phyloP scores from a whole-genome alignment of 805 yeast species.

The Kodamaea hsintzibuensis region DNA sequence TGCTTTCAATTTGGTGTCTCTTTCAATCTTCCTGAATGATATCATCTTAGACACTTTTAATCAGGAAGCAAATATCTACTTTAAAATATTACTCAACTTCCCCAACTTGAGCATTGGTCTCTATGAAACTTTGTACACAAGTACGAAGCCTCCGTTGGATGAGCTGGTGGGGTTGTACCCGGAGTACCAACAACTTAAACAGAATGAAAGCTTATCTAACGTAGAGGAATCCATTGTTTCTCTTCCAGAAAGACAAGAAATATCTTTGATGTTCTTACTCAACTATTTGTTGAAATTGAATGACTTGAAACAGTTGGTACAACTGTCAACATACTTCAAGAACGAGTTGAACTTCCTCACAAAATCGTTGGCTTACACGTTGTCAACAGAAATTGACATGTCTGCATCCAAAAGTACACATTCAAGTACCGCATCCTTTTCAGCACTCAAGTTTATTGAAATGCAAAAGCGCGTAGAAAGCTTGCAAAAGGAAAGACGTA shows the following conservation, averaged over 20 bases:
- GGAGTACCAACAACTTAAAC: neutral
- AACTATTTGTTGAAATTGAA: constrained; percentile 23
- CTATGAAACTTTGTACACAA: constrained; percentile 10
- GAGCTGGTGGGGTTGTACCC: constrained; percentile 4
- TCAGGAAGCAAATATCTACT: constrained; percentile 24
- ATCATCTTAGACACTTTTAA: constrained; percentile 12
- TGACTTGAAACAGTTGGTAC: constrained; percentile 18
- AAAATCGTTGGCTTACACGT: constrained; percentile 20
- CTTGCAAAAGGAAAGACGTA: constrained; percentile 8
- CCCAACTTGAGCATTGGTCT: constrained; percentile 20
- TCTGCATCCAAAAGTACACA: constrained; percentile 24
- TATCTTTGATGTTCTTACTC: constrained; percentile 28
- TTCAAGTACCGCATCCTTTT: constrained; percentile 20
- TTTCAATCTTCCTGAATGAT: constrained; percentile 16
- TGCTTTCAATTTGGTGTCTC: constrained; percentile 27
- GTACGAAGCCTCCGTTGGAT: constrained; percentile 3
- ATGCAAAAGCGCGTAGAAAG: constrained; percentile 9
- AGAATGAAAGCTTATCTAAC: neutral
- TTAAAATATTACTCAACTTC: constrained; percentile 22
- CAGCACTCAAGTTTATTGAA: constrained; percentile 8
- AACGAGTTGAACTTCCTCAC: constrained; percentile 21
- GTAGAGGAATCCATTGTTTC: constrained; percentile 10
- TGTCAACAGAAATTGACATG: constrained; percentile 25
- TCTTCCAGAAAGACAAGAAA: constrained; percentile 27
- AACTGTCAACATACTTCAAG: constrained; percentile 15